Evolutionary conservation across 495 filamentous ascomycete species (phyloP), one percentile per base, ranked within the genome.

Genomic region (Penicillium antarcticum): DNA sequence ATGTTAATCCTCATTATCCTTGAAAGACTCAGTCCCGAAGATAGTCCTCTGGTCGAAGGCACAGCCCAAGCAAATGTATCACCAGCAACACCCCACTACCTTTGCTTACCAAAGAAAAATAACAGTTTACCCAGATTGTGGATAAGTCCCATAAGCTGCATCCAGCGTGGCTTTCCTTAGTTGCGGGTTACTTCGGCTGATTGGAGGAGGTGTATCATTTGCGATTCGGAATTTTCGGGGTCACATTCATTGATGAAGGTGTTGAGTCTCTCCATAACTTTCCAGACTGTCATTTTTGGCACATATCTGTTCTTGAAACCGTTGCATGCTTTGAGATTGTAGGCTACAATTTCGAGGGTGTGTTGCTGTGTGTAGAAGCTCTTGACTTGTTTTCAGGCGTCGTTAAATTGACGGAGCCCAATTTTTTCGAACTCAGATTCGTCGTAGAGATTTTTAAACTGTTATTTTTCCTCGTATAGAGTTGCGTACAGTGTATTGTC

Each of bases 71-170:
- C 89, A 71, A 95, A 95, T 0, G 88, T 92, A 60, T 96, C 91
- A 13, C 91, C 91, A 9, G 95, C 90, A 13, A 95, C 89, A 60
- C 94, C 91, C 91, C 90, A 95, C 65, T 96, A 90, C 37, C 91
- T 89, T 51, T 85, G 69, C 8, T 85, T 87, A 45, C 81, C 86
- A 67, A 84, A 89, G 72, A 94, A 91, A 77, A 83, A 92, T 24
- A 95, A 80, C n/a, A 95, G 78, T 70, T 95, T 96, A 55, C 91
- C 91, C 10, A 95, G 77, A 56, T 95, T 90, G 67, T 96, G 91
- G 56, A 96, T 87, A 12, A 95, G 78, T 1, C 91, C 90, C 0
- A 84, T 87, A 14, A 95, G 71, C 66, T 95, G 91, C 87, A 95
- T 92, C 91, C 91, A 96, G 31, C 88, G 79, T 5, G 91, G 91